Base-by-base conservation (phyloP, 2,329 filamentous ascomycete genomes). In the Aspergillus neoniger region DNA sequence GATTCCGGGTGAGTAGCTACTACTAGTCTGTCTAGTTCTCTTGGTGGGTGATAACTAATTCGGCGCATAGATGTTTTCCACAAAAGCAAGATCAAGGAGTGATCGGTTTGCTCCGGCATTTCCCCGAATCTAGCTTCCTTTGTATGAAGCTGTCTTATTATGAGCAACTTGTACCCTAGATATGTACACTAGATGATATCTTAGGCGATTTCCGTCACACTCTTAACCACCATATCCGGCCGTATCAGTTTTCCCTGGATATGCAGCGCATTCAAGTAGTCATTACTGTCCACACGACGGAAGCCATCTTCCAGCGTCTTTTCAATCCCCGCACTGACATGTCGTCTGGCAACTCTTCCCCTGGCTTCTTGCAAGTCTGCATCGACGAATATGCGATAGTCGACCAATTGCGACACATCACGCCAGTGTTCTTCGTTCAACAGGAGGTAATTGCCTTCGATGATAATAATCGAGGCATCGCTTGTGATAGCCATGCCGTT, bases 21-120 rank as follows among this genome's bases (percentile, higher is more conserved):
- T 25, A 8, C 6, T 25, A 10, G 3, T n/a, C 38, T 25, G 28
- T 9, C 17, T n/a, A 32, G 19, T 17, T n/a, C 17, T 55, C 28
- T 9, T n/a, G 1, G 10, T 44, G 1, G 25, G 8, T 38, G 5
- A 2, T 36, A 15, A 14, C 53, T 69, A 61, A 63, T 67, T 48
- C 6, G 10, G 10, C 12, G 3, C 25, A 2, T 64, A 80, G 79
- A 70, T 59, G 64, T 81, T 2, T 82, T 82, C 61, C 79, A 81
- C 59, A 82, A 82, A 65, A 70, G 77, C 63, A 70, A 77, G 59
- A 77, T 82, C 43, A 77, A 80, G 62, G 70, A 81, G 61, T 82
- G 63, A 68, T 17, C 6, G 5, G 30, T 9, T 10, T 15, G n/a
- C 8, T 19, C 15, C 21, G 17, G 36, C 56, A 25, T 17, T 36